Conservation (phyloP, 2,329 filamentous ascomycete species). For the Fusarium nanum region DNA sequence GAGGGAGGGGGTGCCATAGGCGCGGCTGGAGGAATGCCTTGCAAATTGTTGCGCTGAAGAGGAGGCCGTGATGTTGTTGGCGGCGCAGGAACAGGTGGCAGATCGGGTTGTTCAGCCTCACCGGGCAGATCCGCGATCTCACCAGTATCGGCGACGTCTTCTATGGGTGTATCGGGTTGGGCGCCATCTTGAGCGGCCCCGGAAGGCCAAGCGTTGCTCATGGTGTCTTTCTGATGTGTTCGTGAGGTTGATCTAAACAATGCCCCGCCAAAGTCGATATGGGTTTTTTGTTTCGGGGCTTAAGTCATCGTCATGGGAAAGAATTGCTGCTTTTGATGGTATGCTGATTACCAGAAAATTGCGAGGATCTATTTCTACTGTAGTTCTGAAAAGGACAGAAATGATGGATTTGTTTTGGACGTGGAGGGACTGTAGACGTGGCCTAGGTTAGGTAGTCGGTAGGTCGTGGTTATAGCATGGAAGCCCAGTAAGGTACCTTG, state of each 20-base stretch:
- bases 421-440: constrained; percentile 26
- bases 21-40: constrained; percentile 40
- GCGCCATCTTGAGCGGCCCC: constrained; percentile 51
- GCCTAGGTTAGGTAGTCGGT: constrained; percentile 7
- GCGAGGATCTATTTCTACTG: background rate
- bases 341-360: background rate
- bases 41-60: constrained; percentile 49
- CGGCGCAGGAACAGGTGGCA: constrained; percentile 51
- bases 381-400: constrained; percentile 2
- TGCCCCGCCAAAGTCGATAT: constrained; percentile 42
- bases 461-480: background rate
- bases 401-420: constrained; percentile 18
- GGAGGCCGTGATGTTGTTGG: constrained; percentile 37
- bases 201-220: constrained; percentile 60
- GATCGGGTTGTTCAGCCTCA: constrained; percentile 52
- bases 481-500: background rate
- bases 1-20: constrained; percentile 48
- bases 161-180: constrained; percentile 45
- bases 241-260: constrained; percentile 37
- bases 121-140: constrained; percentile 50
- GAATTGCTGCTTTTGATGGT: constrained; percentile 9
- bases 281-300: constrained; percentile 21
- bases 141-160: constrained; percentile 58
- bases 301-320: constrained; percentile 32
- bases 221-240: constrained; percentile 46